phyloP scores from a whole-genome alignment of 345 rosid species.

The Euclidium syriacum region DNA sequence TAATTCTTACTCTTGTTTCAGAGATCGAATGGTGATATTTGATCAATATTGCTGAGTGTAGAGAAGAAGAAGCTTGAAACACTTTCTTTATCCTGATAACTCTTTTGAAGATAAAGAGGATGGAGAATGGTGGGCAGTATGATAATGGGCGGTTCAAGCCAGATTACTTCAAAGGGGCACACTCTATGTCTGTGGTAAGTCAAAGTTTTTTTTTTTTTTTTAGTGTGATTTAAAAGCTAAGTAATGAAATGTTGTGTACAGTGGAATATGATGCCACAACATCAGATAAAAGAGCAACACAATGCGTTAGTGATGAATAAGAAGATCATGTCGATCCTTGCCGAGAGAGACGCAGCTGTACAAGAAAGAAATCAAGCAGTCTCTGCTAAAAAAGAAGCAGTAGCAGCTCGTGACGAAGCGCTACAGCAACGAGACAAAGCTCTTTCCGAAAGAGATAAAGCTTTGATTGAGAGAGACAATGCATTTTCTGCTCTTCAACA shows the following conservation, averaged over 20 bases:
- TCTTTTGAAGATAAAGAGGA: slow-evolving; percentile 17
- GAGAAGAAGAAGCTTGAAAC: slow-evolving; percentile 4
- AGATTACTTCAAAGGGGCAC: slow-evolving; percentile 56
- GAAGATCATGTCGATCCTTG: slow-evolving; percentile 77
- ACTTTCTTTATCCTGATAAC: neutral
- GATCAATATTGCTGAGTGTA: neutral
- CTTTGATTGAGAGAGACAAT: slow-evolving; percentile 73
- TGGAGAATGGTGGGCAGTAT: slow-evolving; percentile 69
- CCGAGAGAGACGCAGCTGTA: slow-evolving; percentile 73
- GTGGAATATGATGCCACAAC: slow-evolving; percentile 76
- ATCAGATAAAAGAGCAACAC: slow-evolving; percentile 67
- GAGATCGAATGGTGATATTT: slow-evolving; percentile 8
- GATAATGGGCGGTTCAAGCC: slow-evolving; percentile 61
- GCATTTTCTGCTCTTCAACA: slow-evolving; percentile 71
- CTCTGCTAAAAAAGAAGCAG: slow-evolving; percentile 65
- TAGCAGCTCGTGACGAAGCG: slow-evolving; percentile 74
- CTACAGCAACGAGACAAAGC: slow-evolving; percentile 79
- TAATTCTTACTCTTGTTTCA: slow-evolving; percentile 2
- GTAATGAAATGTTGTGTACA: slow-evolving; percentile 51
- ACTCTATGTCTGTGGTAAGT: slow-evolving; percentile 49
- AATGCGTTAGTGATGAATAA: slow-evolving; percentile 80
- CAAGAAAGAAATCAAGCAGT: slow-evolving; percentile 64
- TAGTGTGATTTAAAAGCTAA: slow-evolving; percentile 17
- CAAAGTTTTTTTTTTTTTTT: neutral
- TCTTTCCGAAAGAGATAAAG: slow-evolving; percentile 67